Percentiles rank a stretch among this genome's conserved stretches.
phyloP scores from a whole-genome alignment of 2,329 filamentous ascomycete genomes.

The Dothiorella sarmentorum region DNA sequence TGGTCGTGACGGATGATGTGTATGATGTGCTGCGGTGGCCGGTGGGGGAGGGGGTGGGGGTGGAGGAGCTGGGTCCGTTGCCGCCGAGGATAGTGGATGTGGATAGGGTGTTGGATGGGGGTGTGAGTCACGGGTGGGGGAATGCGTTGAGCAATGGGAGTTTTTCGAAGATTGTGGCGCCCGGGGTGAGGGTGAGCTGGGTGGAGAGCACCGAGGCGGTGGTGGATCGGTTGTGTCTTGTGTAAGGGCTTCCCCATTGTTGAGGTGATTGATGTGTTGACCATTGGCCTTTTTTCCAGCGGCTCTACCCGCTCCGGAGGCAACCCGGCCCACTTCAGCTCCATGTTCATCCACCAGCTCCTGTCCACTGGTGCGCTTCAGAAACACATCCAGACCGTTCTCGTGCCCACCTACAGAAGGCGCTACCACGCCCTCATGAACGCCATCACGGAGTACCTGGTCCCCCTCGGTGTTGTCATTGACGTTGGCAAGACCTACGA shows the following conservation, averaged over 20 bases:
- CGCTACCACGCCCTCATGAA: constrained; percentile 55
- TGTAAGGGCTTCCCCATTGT: neutral
- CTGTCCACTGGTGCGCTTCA: constrained; percentile 52
- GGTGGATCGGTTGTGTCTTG: constrained; percentile 54
- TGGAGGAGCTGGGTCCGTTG: constrained; percentile 22
- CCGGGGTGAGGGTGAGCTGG: constrained; percentile 86
- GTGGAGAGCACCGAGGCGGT: constrained; percentile 66
- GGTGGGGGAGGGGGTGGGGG: constrained; percentile 26
- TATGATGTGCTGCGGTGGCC: constrained; percentile 91
- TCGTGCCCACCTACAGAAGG: constrained; percentile 56
- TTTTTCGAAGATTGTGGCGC: constrained; percentile 82
- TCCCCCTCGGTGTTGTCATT: constrained; percentile 56
- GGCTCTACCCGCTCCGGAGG: constrained; percentile 59
- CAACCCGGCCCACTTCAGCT: constrained; percentile 56
- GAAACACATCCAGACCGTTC: constrained; percentile 48
- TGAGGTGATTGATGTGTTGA: neutral
- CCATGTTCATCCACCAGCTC: constrained; percentile 55
- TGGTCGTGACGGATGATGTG: constrained; percentile 84
- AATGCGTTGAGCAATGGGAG: constrained; percentile 81
- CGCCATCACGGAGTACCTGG: constrained; percentile 58
- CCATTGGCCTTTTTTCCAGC: constrained; percentile 34
- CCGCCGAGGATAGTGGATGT: constrained; percentile 52
- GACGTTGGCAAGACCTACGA: neutral
- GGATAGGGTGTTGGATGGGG: constrained; percentile 64
- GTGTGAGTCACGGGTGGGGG: constrained; percentile 63